Base-by-base conservation (phyloP, 1,284 basidiomycete species). In the Ganoderma leucocontextum region DNA sequence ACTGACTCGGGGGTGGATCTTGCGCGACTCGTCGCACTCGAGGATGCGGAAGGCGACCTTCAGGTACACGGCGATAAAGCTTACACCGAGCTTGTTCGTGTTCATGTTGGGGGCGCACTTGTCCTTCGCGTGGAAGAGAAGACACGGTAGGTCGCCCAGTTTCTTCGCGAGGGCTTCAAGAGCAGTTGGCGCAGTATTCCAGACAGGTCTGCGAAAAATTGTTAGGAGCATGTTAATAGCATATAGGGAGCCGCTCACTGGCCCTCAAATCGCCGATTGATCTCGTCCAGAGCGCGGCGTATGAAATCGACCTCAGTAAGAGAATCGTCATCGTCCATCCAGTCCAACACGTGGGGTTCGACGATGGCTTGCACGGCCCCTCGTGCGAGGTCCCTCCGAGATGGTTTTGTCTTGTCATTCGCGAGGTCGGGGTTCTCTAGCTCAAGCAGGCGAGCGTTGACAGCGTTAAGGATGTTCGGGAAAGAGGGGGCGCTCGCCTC, bases 1-100 rank as follows among this genome's bases (percentile, higher is more conserved):
- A 25, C 86, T 83, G 47, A 91, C 85, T 57, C 78, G 69, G 3
- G 80, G 71, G 0, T 84, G 84, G 7, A 86, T 83, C 68, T 87
- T 84, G 15, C 80, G 77, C 4, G 68, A 41, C 8, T 78, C 78
- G 13, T 82, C 71, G 7, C 87, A 88, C 42, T 85, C 81, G 12
- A 91, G 74, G 22, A 93, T 74, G 39, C 77, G 78, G 6, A 75
- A 74, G n/a, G 84, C 75, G 19, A 85, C 75, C 13, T 80, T 74
- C 17, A 84, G 64, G 65, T 81, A 87, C 2, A 77, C 77, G 25
- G 79, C 76, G 19, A 87, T 72, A 5, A 83, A 79, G 6, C 79
- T 73, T 38, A 84, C 73, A 66, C 70, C 72, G 63, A 58, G 75
- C 65, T 61, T 77, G 73, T 66, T 65, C n/a, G 52, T 9, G 12